Evolutionary conservation across 2,329 filamentous ascomycete genomes (phyloP), one percentile per base, ranked within the genome.

Genomic region (Ophiostoma novo-ulmi): DNA sequence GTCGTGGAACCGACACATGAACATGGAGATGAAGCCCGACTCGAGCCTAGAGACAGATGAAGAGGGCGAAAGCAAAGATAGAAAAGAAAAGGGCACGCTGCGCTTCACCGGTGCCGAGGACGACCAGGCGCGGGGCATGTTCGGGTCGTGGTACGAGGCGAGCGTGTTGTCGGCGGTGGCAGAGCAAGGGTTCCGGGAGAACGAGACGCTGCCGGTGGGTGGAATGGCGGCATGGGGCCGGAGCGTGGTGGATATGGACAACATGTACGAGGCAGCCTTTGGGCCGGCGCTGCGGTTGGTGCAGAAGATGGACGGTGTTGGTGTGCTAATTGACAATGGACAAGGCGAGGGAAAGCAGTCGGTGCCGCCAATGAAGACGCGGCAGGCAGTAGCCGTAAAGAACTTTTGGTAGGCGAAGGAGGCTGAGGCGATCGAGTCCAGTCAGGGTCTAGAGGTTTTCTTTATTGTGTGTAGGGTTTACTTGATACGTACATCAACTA

Each of bases 131-230:
- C 68, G 71, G 0, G 77, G 77, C 22, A 66, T 74, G 8, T 72
- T 75, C 22, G 67, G 73, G 0, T 71, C 74, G 22, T 79, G 77
- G 77, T 78, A 77, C 67, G 76, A 79, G 71, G 77, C 74, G 5
- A 76, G 75, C 2, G 71, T 79, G 35, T 64, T 75, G 10, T 78
- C 77, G 1, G 72, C 69, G 1, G 71, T 72, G 22, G 71, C 75
- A 2, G 76, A 79, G 26, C 70, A 71, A 11, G 66, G 75, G 0
- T 76, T 78, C 44, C 48, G 65, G 5, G 72, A 76, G 63, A 79
- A 79, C 70, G 66, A 75, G 48, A 14, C 35, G 4, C 71, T 79
- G 39, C 35, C 48, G 0, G 1, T 75, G 2, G 78, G 78, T 1
- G 75, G 74, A 5, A 73, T 74, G 69, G 75, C 75, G 0, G 17